Base-by-base conservation (phyloP, 2,329 filamentous ascomycete species). In the Blumeriella jaapii region DNA sequence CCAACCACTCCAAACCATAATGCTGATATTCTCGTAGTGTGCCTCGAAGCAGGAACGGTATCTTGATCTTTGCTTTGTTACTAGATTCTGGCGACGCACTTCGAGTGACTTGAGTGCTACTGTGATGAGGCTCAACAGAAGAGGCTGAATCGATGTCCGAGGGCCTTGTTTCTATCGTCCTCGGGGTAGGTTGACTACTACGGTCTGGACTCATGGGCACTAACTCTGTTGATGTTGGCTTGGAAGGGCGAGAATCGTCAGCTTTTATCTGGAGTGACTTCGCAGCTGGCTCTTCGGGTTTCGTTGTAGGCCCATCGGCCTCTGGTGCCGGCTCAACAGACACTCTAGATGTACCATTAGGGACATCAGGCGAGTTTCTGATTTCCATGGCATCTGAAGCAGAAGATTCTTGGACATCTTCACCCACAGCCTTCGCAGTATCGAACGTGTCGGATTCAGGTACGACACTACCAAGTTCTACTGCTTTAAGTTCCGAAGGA, bases 21-120 rank as follows among this genome's bases (percentile, higher is more conserved):
- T 95, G 91, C 51, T 98, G 91, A 54, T 98, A 98, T 56, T 94
- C 89, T 56, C 93, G 82, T 8, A 98, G 64, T 1, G 76, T 93
- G 13, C 91, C 91, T 31, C 91, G 79, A 0, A 95, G 65, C 8
- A 98, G 69, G 42, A 85, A 81, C 0, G 86, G 87, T 8, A 91
- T 71, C 6, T 82, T 76, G 0, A 78, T 87, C 47, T 78, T 82
- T 39, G 64, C 42, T 19, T 59, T 48, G 13, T 55, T 54, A 9
- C 32, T 31, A 20, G 58, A 54, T 15, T 60, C 59, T 19, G 62
- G 59, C 3, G 63, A 61, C 35, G 58, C 51, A 42, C 55, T 55
- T 34, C 58, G 44, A 36, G 57, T 62, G 40, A 42, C 42, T 39
- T 55, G 50, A 12, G 45, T 42, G 37, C 48, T 50, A 23, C 22